Conservation (phyloP, 2,329 filamentous ascomycete genomes). For the Hirsutella minnesotensis region DNA sequence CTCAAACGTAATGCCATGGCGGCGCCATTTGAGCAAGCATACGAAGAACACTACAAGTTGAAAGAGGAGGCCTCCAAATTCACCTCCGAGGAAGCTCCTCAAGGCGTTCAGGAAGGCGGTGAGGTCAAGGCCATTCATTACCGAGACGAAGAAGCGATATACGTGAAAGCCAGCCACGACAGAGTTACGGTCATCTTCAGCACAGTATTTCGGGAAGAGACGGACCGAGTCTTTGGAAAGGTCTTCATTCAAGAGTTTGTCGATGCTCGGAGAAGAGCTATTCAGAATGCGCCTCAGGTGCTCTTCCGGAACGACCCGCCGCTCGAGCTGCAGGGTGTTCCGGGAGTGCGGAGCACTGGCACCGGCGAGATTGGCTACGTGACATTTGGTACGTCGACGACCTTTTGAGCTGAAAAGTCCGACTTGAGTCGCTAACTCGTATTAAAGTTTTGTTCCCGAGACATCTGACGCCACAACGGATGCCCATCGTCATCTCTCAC, state of each 20-base stretch:
- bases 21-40: slow-evolving; percentile 93
- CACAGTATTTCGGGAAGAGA: slow-evolving; percentile 95
- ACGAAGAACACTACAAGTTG: slow-evolving; percentile 79
- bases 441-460: slow-evolving; percentile 96
- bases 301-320: slow-evolving; percentile 92
- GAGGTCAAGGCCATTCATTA: slow-evolving; percentile 96
- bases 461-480: slow-evolving; percentile 80
- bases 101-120: slow-evolving; percentile 79
- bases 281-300: slow-evolving; percentile 97
- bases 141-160: slow-evolving; percentile 96
- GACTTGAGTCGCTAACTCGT: no score
- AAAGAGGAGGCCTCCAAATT: slow-evolving; percentile 85
- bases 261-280: slow-evolving; percentile 83
- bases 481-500: slow-evolving; percentile 93
- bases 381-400: slow-evolving; percentile 67
- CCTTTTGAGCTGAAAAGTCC: no score
- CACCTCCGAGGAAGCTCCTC: slow-evolving; percentile 85
- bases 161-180: slow-evolving; percentile 94
- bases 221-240: slow-evolving; percentile 92
- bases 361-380: slow-evolving; percentile 91
- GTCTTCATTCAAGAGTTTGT: slow-evolving; percentile 99
- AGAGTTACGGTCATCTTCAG: slow-evolving; percentile 98
- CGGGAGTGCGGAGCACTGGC: slow-evolving; percentile 64
- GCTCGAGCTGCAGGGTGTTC: slow-evolving; percentile 76
- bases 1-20: slow-evolving; percentile 99